phyloP scores from a whole-genome alignment of 371 early-diverging fungal species.

The Massospora cicadina region DNA sequence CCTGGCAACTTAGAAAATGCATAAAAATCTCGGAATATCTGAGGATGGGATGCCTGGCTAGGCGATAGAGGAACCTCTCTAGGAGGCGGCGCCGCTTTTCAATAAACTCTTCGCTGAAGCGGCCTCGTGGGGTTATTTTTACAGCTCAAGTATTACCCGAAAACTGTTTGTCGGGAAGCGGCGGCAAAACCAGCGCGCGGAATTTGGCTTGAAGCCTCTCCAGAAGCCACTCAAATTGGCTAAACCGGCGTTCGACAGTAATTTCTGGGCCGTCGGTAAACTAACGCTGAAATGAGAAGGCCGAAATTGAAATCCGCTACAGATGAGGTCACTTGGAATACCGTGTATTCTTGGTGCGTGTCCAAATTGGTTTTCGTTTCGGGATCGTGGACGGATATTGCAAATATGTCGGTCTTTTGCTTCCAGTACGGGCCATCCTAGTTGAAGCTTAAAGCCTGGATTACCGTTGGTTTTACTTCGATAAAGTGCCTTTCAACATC shows the following conservation, averaged over 20 bases:
- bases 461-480: neutral
- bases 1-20: conserved; percentile 22
- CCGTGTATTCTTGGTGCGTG: conserved; percentile 23
- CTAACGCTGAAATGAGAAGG: conserved; percentile 11
- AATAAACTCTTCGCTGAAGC: conserved; percentile 25
- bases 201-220: conserved; percentile 20
- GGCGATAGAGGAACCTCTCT: conserved; percentile 21
- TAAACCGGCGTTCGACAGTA: conserved; percentile 23
- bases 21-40: conserved; percentile 24
- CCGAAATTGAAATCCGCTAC: conserved; percentile 18
- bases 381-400: conserved; percentile 21
- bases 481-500: conserved; percentile 26
- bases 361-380: conserved; percentile 21
- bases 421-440: conserved; percentile 22
- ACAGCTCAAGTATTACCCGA: conserved; percentile 14
- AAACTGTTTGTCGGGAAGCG: conserved; percentile 24
- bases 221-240: conserved; percentile 25
- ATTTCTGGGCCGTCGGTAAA: conserved; percentile 20
- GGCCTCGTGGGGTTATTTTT: conserved; percentile 13
- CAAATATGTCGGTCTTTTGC: conserved; percentile 21
- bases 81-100: conserved; percentile 21
- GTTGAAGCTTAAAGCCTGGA: neutral
- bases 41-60: conserved; percentile 23
- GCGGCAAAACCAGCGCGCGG: conserved; percentile 20
- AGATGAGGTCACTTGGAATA: conserved; percentile 22